Percentiles rank a stretch among this genome's conserved stretches.
These are phyloP conservation scores for Miscanthus lutarioriparius DNA, from an alignment of 176 grass and related monocot species.

Conservation along the genomic window DNA sequence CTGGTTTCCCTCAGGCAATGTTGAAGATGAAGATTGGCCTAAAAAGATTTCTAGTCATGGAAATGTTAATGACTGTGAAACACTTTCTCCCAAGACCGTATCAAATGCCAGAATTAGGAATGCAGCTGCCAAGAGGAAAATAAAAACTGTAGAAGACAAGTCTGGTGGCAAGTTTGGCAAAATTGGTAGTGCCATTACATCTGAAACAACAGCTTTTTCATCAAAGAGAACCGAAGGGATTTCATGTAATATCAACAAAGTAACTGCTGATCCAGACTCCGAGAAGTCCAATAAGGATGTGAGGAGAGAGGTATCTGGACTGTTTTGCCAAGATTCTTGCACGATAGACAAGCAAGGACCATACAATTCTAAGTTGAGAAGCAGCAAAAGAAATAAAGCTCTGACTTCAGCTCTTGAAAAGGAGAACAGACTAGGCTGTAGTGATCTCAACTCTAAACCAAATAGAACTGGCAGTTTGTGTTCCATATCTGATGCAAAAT, in stretches of 20 bases:
- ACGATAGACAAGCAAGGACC: constrained; percentile 5
- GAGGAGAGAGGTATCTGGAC: constrained; percentile 35
- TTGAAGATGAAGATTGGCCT: not conserved
- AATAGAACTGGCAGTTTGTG: constrained; percentile 17
- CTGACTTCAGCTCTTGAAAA: constrained; percentile 52
- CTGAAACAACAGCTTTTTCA: constrained; percentile 29
- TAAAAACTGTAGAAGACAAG: constrained; percentile 42
- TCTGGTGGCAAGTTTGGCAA: constrained; percentile 33
- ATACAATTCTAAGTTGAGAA: constrained; percentile 33
- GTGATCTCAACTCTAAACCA: constrained; percentile 34
- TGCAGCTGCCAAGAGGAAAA: constrained; percentile 66
- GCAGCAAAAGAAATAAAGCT: constrained; percentile 47
- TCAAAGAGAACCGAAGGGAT: constrained; percentile 33
- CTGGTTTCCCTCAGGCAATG: constrained; percentile 30
- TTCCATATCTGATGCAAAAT: constrained; percentile 25
- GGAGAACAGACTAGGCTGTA: constrained; percentile 54
- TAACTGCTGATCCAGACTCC: not conserved
- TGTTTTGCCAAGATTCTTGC: constrained; percentile 7
- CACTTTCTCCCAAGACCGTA: constrained; percentile 16
- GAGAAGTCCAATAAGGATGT: constrained; percentile 25
- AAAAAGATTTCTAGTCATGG: constrained; percentile 40
- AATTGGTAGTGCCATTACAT: constrained; percentile 44
- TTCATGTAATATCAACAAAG: constrained; percentile 17
- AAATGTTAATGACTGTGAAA: constrained; percentile 36
- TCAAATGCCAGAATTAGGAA: constrained; percentile 44